A percentile compares a stretch with the other conserved stretches of the same genome.
Evolutionary conservation across 2,329 filamentous ascomycete species (phyloP).

Genomic region (Xylaria sp.): DNA sequence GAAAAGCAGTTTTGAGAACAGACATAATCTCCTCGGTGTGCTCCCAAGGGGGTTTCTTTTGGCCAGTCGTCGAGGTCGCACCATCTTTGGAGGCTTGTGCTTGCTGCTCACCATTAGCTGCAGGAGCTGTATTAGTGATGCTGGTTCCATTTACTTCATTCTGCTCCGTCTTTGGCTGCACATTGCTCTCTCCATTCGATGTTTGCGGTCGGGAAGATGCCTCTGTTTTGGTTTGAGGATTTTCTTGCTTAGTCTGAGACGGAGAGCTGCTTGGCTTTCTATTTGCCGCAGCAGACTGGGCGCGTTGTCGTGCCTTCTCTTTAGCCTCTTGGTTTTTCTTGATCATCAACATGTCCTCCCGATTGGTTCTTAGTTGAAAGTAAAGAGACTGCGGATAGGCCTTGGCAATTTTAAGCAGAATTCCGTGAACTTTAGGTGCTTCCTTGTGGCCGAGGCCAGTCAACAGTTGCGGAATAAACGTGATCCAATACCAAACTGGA

Average conservation of each 20-base stretch:
- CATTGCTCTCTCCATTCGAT: constrained; percentile 57
- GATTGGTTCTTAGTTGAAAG: constrained; percentile 91
- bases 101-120: constrained; percentile 44
- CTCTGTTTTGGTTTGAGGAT: constrained; percentile 55
- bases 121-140: constrained; percentile 38
- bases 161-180: constrained; percentile 58
- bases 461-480: constrained; percentile 95
- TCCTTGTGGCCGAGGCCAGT: constrained; percentile 93
- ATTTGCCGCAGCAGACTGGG: constrained; percentile 57
- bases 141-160: constrained; percentile 47
- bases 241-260: constrained; percentile 64
- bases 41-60: constrained; percentile 91
- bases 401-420: constrained; percentile 94
- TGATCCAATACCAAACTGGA: constrained; percentile 99
- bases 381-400: constrained; percentile 95
- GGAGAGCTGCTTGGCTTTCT: constrained; percentile 60
- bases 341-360: constrained; percentile 92
- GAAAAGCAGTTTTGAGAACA: constrained; percentile 95
- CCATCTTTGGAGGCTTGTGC: constrained; percentile 43
- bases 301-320: constrained; percentile 66
- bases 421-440: constrained; percentile 83
- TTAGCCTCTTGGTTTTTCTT: constrained; percentile 88
- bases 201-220: constrained; percentile 60
- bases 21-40: constrained; percentile 96
- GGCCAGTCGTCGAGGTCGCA: constrained; percentile 48